Conservation (phyloP, 768 basidiomycete species). For the Trametes elegans region DNA sequence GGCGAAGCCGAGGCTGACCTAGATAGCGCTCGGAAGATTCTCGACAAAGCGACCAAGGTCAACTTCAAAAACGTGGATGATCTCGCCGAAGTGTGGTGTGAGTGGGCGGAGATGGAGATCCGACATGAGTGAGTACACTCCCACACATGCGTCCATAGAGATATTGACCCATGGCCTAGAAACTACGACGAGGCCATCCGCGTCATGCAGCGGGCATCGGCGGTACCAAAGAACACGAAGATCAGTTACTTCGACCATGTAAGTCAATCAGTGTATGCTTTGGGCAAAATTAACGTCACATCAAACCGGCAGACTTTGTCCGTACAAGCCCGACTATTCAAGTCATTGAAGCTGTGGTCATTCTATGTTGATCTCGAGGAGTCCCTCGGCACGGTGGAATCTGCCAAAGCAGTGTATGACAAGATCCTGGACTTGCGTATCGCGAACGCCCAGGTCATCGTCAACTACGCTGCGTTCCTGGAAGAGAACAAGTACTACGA, state of each 20-base stretch:
- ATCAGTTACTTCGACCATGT: conserved; percentile 96
- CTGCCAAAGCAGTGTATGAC: conserved; percentile 91
- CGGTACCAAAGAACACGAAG: conserved; percentile 85
- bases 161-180: too few species aligned
- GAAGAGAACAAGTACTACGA: conserved; percentile 99
- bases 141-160: too few species aligned
- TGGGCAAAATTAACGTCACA: conserved; percentile 1
- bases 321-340: conserved; percentile 90
- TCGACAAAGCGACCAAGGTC: conserved; percentile 90
- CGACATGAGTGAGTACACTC: conserved; percentile 81
- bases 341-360: conserved; percentile 97
- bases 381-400: conserved; percentile 91
- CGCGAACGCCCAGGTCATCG: conserved; percentile 95
- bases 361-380: conserved; percentile 98
- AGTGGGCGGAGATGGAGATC: conserved; percentile 98
- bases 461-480: conserved; percentile 95
- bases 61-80: conserved; percentile 97
- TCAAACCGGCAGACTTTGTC: conserved; percentile 75
- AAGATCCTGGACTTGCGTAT: conserved; percentile 95
- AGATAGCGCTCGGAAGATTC: conserved; percentile 83
- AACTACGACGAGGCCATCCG: conserved; percentile 95
- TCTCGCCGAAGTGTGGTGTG: conserved; percentile 97
- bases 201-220: conserved; percentile 96
- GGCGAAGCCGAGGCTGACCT: conserved; percentile 80
- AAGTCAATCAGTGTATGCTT: conserved; percentile 22